Evolutionary conservation across 345 rosid species (phyloP).

Genomic region (Lagerstroemia speciosa): DNA sequence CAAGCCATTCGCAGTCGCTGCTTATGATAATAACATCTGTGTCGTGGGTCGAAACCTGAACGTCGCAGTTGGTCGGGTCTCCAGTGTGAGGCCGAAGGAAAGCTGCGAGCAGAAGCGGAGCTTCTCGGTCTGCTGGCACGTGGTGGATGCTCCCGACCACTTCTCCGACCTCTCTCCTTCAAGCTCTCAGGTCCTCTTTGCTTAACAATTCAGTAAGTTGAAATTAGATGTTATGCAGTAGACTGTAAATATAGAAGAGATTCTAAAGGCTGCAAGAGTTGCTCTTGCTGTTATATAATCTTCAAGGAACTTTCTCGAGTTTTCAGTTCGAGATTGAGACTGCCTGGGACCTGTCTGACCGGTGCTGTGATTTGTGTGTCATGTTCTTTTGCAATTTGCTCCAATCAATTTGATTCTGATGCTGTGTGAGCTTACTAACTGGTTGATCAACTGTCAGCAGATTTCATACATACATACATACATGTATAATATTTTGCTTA

Average conservation of each 20-base stretch:
- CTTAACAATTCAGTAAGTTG: constrained; percentile 17
- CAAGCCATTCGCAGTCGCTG: constrained; percentile 81
- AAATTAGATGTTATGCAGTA: no score
- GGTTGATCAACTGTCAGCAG: no score
- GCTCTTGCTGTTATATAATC: background rate
- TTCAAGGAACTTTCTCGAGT: no score
- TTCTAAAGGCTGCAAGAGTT: background rate
- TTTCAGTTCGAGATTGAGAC: no score
- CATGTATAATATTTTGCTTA: no score
- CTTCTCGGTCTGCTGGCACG: constrained; percentile 62
- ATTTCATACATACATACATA: no score
- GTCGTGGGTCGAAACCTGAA: constrained; percentile 72
- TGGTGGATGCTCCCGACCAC: constrained; percentile 49
- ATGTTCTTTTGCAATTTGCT: background rate
- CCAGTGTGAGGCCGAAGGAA: constrained; percentile 19
- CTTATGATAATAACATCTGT: constrained; percentile 46
- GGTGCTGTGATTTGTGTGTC: background rate
- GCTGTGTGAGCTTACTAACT: no score
- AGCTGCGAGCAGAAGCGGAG: constrained; percentile 22
- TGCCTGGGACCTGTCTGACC: no score
- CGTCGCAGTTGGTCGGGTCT: constrained; percentile 58
- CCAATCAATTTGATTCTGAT: background rate
- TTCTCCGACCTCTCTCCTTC: constrained; percentile 68
- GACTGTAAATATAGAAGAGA: no score
- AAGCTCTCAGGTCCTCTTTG: constrained; percentile 69